phyloP scores from a whole-genome alignment of 768 basidiomycete species.

The Pulveroboletus ravenelii region DNA sequence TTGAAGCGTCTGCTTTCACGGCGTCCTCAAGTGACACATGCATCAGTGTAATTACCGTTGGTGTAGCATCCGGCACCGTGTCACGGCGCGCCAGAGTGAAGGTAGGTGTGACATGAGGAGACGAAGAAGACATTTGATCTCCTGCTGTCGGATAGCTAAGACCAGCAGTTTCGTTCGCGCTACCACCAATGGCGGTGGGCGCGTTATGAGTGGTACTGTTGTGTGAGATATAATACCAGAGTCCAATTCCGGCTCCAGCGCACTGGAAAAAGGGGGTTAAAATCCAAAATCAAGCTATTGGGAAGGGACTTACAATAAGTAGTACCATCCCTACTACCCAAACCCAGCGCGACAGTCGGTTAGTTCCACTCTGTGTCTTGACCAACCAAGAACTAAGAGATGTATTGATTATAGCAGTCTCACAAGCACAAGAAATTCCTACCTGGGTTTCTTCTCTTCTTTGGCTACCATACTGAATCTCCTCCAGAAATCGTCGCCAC shows the following conservation, averaged over 20 bases:
- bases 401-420: background rate
- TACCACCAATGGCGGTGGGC: conserved; percentile 65
- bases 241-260: conserved; percentile 51
- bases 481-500: conserved; percentile 82
- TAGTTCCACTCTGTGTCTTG: conserved; percentile 53
- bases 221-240: conserved; percentile 58
- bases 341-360: conserved; percentile 59
- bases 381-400: conserved; percentile 56
- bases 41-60: conserved; percentile 8
- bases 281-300: background rate
- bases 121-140: conserved; percentile 18
- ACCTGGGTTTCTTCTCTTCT: conserved; percentile 56
- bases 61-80: conserved; percentile 17
- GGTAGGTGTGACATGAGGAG: conserved; percentile 54
- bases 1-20: background rate
- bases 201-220: conserved; percentile 43
- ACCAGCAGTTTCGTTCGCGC: conserved; percentile 40
- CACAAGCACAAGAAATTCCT: background rate
- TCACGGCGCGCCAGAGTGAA: conserved; percentile 48
- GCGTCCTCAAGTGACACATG: conserved; percentile 1
- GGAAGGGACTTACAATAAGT: conserved; percentile 40
- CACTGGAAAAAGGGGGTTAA: conserved; percentile 27
- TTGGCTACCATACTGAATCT: conserved; percentile 81
- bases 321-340: conserved; percentile 64
- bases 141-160: conserved; percentile 13